A percentile compares a stretch with the other conserved stretches of the same genome.
Conservation (phyloP, 495 filamentous ascomycete species). For the Neurospora cerealis region DNA sequence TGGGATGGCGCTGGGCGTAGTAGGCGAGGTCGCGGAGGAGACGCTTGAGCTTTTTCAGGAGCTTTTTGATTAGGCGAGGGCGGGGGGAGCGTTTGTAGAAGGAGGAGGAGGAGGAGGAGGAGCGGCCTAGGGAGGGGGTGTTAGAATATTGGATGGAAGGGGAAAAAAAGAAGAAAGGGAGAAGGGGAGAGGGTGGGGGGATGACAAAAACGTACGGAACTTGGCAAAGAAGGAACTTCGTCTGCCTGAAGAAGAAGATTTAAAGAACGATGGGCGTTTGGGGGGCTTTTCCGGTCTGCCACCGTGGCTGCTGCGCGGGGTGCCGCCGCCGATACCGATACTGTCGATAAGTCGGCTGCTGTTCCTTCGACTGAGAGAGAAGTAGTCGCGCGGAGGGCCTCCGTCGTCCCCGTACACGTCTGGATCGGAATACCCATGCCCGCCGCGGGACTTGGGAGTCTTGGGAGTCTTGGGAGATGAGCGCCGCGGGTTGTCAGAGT, state of each 20-base stretch:
- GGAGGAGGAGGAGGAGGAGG: constrained; percentile 37
- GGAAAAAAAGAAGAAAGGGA: not conserved
- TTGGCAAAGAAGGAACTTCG: not conserved
- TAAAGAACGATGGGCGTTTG: not conserved
- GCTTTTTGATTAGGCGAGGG: constrained; percentile 59
- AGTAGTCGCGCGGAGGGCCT: not conserved
- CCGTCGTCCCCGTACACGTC: not conserved
- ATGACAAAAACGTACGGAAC: not conserved
- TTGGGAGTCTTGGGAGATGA: not conserved
- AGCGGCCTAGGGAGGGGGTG: not conserved
- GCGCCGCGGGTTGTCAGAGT: not conserved
- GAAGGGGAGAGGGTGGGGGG: not conserved
- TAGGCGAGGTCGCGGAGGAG: constrained; percentile 62
- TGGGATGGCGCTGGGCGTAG: constrained; percentile 67
- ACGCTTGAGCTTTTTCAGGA: constrained; percentile 59
- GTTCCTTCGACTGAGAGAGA: not conserved
- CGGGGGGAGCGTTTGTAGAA: constrained; percentile 68
- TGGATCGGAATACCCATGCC: not conserved
- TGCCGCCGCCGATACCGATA: not conserved
- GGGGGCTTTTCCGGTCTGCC: not conserved
- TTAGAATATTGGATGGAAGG: not conserved
- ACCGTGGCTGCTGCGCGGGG: not conserved
- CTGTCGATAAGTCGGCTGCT: not conserved
- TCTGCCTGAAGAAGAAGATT: not conserved
- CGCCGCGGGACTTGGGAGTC: not conserved